Conservation (phyloP, 495 filamentous ascomycete species). For the Aspergillus panamensis region DNA sequence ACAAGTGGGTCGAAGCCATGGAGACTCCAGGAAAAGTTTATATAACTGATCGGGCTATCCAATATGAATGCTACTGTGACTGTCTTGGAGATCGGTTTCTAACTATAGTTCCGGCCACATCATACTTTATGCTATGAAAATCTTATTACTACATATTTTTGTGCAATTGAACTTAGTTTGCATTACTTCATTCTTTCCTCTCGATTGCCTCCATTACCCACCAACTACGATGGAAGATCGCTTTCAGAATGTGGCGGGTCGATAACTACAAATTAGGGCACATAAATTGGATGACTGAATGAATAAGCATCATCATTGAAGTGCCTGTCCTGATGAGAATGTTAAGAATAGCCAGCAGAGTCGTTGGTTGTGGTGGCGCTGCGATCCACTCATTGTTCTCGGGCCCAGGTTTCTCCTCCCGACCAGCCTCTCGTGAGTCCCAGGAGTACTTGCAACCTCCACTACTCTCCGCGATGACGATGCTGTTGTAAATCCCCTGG, state of each 20-base stretch:
- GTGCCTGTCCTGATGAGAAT: neutral
- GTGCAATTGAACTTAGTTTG: no score
- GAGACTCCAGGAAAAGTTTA: neutral
- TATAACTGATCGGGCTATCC: no score
- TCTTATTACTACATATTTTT: no score
- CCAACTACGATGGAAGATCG: no score
- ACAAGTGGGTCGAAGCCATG: neutral
- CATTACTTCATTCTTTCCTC: no score
- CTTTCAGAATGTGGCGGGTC: no score
- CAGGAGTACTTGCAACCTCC: neutral
- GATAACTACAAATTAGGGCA: neutral
- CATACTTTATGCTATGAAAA: no score
- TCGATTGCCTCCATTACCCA: no score
- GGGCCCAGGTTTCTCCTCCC: conserved; percentile 7
- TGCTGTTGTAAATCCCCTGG: neutral
- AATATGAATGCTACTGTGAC: no score
- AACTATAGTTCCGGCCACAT: no score
- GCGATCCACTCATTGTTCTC: conserved; percentile 1
- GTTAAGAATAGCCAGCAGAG: conserved; percentile 4
- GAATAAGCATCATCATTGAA: neutral
- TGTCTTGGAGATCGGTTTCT: no score
- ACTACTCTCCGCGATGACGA: neutral
- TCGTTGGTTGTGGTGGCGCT: conserved; percentile 8
- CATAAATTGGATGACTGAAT: neutral
- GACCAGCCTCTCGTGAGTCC: conserved; percentile 9